phyloP scores from a whole-genome alignment of 176 grass and related monocot genomes.

The Avena eriantha region DNA sequence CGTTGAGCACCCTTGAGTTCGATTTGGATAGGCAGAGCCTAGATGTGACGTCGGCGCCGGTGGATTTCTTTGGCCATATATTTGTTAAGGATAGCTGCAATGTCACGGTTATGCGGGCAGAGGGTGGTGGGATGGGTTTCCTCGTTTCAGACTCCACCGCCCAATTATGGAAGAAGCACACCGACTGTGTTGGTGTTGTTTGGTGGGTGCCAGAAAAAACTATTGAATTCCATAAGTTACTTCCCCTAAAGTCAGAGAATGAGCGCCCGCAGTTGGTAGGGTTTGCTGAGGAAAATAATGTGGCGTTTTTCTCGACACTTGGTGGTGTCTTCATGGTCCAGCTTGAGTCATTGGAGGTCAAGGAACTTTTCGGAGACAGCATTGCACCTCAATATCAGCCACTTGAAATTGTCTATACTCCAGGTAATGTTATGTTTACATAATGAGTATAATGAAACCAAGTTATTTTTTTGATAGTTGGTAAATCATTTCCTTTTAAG shows the following conservation, averaged over 20 bases:
- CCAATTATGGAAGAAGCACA: neutral
- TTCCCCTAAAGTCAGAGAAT: neutral
- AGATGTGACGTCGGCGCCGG: neutral
- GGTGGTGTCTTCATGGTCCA: neutral
- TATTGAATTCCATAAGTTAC: neutral
- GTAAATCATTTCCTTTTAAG: neutral
- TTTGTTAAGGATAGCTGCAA: no score
- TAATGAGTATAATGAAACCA: no score
- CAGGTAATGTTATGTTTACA: neutral
- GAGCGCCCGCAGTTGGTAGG: neutral
- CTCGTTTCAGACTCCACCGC: neutral
- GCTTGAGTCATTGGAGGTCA: neutral
- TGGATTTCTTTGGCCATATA: neutral
- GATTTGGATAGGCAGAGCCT: neutral
- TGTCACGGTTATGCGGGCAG: neutral
- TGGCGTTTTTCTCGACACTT: neutral
- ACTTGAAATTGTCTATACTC: neutral
- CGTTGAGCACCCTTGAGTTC: neutral
- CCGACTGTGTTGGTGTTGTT: neutral
- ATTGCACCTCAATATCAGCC: neutral
- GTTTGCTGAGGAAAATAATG: neutral
- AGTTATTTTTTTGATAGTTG: no score
- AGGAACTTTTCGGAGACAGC: neutral
- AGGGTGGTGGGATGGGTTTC: slow-evolving; percentile 2
- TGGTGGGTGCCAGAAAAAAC: neutral